Evolutionary conservation across 2,329 filamentous ascomycete genomes (phyloP).

Genomic region (Herpotrichia juniperi): DNA sequence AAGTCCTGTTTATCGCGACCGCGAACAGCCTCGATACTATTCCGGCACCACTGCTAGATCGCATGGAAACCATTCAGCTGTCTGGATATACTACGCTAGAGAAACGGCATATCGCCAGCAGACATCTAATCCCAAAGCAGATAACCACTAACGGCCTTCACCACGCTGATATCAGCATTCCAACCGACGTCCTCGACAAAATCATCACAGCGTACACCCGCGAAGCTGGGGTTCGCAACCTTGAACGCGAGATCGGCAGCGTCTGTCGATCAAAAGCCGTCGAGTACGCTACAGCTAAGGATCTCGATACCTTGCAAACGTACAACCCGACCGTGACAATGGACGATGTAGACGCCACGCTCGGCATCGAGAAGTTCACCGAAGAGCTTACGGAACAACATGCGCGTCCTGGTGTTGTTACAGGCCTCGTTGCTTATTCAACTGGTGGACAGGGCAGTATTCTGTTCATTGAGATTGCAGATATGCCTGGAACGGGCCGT

Average conservation of each 20-base stretch:
- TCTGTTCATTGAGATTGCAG: constrained; percentile 96
- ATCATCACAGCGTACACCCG: constrained; percentile 97
- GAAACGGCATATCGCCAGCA: constrained; percentile 91
- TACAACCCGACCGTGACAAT: constrained; percentile 78
- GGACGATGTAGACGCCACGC: constrained; percentile 84
- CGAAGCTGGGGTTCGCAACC: constrained; percentile 92
- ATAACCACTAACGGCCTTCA: constrained; percentile 86
- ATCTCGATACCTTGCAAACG: constrained; percentile 65
- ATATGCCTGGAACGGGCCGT: constrained; percentile 91
- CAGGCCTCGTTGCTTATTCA: constrained; percentile 92
- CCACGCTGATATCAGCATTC: constrained; percentile 75
- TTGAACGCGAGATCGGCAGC: constrained; percentile 93
- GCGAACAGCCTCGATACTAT: constrained; percentile 96
- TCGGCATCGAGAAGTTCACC: constrained; percentile 92
- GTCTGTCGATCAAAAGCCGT: constrained; percentile 74
- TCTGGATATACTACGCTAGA: constrained; percentile 96
- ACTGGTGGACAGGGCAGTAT: constrained; percentile 93
- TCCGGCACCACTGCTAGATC: constrained; percentile 87
- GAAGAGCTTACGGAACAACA: constrained; percentile 92
- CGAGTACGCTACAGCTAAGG: constrained; percentile 75
- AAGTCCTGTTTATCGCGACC: constrained; percentile 96
- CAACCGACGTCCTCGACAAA: constrained; percentile 86
- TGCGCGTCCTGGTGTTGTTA: constrained; percentile 86
- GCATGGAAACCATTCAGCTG: constrained; percentile 95
- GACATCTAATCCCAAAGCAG: constrained; percentile 96